Base-by-base conservation (phyloP, 768 basidiomycete species). In the Russula sp. region DNA sequence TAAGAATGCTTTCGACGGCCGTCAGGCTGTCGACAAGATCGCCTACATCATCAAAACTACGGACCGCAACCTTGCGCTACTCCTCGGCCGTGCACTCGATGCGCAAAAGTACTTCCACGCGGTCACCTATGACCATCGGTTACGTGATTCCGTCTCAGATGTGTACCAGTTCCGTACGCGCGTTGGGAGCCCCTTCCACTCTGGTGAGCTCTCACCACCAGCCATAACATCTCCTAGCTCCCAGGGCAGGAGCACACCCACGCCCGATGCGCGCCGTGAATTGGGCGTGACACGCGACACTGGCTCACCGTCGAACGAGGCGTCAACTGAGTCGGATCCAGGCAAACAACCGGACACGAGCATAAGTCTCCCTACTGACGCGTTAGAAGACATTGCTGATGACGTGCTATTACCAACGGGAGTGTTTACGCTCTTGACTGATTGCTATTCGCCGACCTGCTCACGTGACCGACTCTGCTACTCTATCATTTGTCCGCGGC, bases 61-160 rank as follows among this genome's bases (percentile, higher is more conserved):
- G 7, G 97, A 99, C 76, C 84, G 97, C 16, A 98, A 97, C 75
- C 82, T 99, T 30, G 97, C 97, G 13, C 78, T 98, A 51, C 80
- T 99, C 2, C 83, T 98, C n/a, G 97, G 97, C 6, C 84, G 97
- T 48, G 94, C 97, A 3, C 79, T 99, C 59, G 97, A 98, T 72
- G 90, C 95, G 10, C 97, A 98, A 75, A 98, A 98, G 77, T 98
- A 94, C 77, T 98, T 99, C 73, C 97, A 99, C 72, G 97, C 98
- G 72, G 97, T 99, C 69, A 98, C 97, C 10, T 99, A 98, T 72
- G 96, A 98, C 72, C 97, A 99, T 74, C 88, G 96, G 16, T 74
- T 99, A 62, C 80, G 97, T 57, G 97, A 98, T 75, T 93, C 86
- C 71, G 78, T 86, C 0, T 81, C 82, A 66, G 97, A 99, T 76